Evolutionary conservation across 352 stramenopile species (phyloP), one percentile per base, ranked within the genome.

Genomic region (Elongisporangium anandrum): DNA sequence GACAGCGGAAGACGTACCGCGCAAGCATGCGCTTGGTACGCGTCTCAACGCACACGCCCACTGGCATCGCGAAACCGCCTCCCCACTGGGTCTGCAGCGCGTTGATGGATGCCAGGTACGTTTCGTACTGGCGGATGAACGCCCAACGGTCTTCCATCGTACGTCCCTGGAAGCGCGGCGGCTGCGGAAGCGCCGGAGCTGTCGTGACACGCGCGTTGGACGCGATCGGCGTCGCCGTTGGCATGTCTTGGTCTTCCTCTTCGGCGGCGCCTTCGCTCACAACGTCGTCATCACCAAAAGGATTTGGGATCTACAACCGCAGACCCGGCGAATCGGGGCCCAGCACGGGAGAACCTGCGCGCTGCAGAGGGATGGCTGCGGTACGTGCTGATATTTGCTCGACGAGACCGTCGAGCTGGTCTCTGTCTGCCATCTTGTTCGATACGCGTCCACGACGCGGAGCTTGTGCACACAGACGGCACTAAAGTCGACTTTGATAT

Each of bases 91-190:
- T 52, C 48, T 52, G 48, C 15, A 52, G n/a, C 19, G 48, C 48
- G n/a, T 52, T 52, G 13, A 52, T 52, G 3, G 48, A 19, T 3
- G 13, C 9, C 16, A 52, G 8, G 19, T 26, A 52, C 2, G 48
- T 24, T 3, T 52, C 48, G 48, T 52, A 52, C n/a, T 22, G 48
- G 48, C n/a, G 48, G n/a, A 52, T 52, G 48, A 52, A 52, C 7
- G 10, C 48, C 13, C 48, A 22, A 16, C 48, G 48, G 23, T 52
- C 48, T 9, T 52, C n/a, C 48, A 52, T 52, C 48, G 48, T 52
- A 12, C 19, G 48, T 19, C 48, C 48, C 9, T 52, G 7, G 19
- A 23, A 52, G 48, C 48, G 48, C 19, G 48, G 19, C 15, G 15
- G 45, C n/a, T 52, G 48, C n/a, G 48, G 48, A 22, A 52, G 48